A percentile compares a stretch with the other conserved stretches of the same genome.
phyloP scores from a whole-genome alignment of 2,329 filamentous ascomycete genomes.

The Colletotrichum sp. region DNA sequence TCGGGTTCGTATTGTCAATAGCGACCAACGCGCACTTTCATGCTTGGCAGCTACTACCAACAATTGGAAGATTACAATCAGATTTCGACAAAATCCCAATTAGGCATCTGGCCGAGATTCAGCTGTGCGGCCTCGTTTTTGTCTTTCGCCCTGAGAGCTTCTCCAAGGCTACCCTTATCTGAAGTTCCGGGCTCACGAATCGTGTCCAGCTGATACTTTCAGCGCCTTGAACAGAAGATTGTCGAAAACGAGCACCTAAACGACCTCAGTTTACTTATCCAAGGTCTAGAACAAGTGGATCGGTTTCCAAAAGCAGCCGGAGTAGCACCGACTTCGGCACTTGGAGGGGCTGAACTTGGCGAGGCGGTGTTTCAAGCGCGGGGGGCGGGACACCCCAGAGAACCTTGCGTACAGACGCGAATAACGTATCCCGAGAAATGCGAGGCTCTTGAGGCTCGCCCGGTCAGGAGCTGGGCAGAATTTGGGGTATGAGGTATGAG shows the following conservation, averaged over 20 bases:
- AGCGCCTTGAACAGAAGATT: neutral
- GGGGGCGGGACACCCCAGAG: neutral
- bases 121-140: neutral
- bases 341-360: neutral
- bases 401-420: neutral
- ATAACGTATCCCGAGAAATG: neutral
- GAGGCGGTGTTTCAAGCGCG: neutral
- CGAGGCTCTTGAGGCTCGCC: neutral
- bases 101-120: neutral
- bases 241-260: neutral
- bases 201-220: neutral
- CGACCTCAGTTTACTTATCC: neutral
- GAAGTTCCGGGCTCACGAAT: neutral
- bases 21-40: neutral
- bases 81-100: neutral
- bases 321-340: neutral
- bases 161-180: neutral
- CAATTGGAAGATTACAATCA: neutral
- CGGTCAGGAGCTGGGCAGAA: neutral
- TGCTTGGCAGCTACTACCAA: neutral
- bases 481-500: neutral
- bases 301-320: neutral
- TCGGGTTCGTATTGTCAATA: neutral
- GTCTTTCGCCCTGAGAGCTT: neutral
- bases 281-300: neutral